Percentiles rank a stretch among this genome's conserved stretches.
Evolutionary conservation across 768 basidiomycete genomes (phyloP).

Genomic region (Lactarius quietus): DNA sequence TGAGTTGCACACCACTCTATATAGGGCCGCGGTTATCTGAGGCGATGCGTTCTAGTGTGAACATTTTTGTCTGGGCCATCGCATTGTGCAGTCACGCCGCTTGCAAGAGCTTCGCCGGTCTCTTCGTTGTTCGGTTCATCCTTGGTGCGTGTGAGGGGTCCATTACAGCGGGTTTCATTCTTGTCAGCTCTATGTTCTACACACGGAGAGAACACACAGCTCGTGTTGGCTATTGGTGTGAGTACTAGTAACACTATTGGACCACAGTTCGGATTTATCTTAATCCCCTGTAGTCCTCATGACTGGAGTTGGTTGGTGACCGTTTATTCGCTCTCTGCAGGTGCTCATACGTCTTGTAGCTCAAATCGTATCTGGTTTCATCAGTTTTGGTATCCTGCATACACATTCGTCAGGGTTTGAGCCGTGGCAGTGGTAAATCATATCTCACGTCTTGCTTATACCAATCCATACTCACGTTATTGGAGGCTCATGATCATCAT

Average conservation of each 20-base stretch:
- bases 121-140: slow-evolving; percentile 60
- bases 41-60: slow-evolving; percentile 41
- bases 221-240: slow-evolving; percentile 75
- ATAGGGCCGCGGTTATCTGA: neutral
- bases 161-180: slow-evolving; percentile 73
- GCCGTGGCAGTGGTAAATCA: slow-evolving; percentile 66
- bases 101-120: slow-evolving; percentile 62
- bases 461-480: neutral
- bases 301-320: slow-evolving; percentile 59
- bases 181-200: slow-evolving; percentile 76
- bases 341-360: slow-evolving; percentile 37
- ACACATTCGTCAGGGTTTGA: slow-evolving; percentile 53
- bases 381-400: slow-evolving; percentile 62
- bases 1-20: slow-evolving; percentile 26
- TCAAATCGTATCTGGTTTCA: slow-evolving; percentile 66
- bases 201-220: slow-evolving; percentile 65
- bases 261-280: neutral
- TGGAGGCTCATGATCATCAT: slow-evolving; percentile 67
- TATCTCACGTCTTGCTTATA: neutral
- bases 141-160: slow-evolving; percentile 70
- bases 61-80: slow-evolving; percentile 64
- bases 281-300: slow-evolving; percentile 51
- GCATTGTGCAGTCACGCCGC: slow-evolving; percentile 61
- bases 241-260: slow-evolving; percentile 32
- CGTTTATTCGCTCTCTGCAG: neutral